A percentile compares a stretch with the other conserved stretches of the same genome.
phyloP scores from a whole-genome alignment of 129 eudicot species.

The Oenanthe sinensis region DNA sequence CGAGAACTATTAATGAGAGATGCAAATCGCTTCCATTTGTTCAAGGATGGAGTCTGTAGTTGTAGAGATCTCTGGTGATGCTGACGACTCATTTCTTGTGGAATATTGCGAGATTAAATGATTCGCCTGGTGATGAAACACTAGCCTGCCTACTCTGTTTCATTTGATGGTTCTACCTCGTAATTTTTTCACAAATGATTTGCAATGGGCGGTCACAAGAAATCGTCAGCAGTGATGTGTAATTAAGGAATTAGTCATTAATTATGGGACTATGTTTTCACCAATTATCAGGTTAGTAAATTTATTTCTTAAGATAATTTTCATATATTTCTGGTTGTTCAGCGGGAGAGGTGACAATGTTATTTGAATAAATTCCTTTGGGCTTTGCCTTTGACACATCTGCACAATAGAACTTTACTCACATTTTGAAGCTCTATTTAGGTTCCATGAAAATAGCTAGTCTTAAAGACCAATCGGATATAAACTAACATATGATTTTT shows the following conservation, averaged over 20 bases:
- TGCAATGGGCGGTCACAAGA: not conserved
- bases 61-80: constrained; percentile 56
- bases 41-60: constrained; percentile 52
- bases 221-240: not conserved
- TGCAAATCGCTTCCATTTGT: constrained; percentile 56
- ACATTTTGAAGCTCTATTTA: not conserved
- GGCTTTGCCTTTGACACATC: not conserved
- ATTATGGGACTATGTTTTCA: not conserved
- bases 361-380: not conserved
- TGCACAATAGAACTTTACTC: not conserved
- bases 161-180: not conserved
- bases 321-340: not conserved
- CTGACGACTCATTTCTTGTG: not conserved
- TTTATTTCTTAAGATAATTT: not conserved
- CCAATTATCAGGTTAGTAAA: not conserved
- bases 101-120: not conserved
- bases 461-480: not conserved
- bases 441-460: not conserved
- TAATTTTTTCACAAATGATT: not conserved
- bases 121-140: not conserved
- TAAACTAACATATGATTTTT: not conserved
- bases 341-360: not conserved
- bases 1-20: constrained; percentile 56
- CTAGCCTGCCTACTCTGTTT: not conserved
- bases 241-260: not conserved